Evolutionary conservation across 2,329 filamentous ascomycete genomes (phyloP), one percentile per base, ranked within the genome.

Genomic region (Colletotrichum sp.): DNA sequence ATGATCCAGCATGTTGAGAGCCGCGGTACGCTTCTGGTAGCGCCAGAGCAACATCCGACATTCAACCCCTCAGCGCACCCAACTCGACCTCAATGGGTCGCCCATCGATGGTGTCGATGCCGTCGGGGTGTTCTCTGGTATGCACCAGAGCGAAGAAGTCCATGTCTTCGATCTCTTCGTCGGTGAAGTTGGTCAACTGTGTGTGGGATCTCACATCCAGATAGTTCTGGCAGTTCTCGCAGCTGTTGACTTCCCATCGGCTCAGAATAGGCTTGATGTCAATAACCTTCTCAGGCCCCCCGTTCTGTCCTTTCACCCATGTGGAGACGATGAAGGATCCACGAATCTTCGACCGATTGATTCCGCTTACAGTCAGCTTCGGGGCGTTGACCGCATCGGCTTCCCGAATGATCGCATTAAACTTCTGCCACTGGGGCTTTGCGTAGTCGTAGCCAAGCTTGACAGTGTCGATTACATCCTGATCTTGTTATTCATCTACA

Each of bases 301-400:
- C 72, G 6, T 63, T 55, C 15, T 63, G 30, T n/a, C 12, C 39
- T 12, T 60, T 61, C 63, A 76, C 78, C 65, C 64, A 77, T 7
- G 72, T 77, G 5, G 73, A 72, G 27, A 81, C 59, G 28, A 81
- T 71, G 59, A 82, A 82, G 8, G 81, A 82, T 7, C 80, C 80
- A 6, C 67, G 44, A 63, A 78, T 74, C 34, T 71, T 39, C 3
- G 73, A 76, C 61, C 79, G 80, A 75, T 78, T 78, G 73, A 80
- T 76, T 22, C 71, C 72, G 39, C 57, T 48, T 15, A 81, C 72
- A 19, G 30, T 16, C 44, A 77, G n/a, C 16, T 74, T 27, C 6
- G 39, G 25, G 9, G 22, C 32, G 25, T 59, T 63, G 25, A 28
- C 63, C n/a, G 19, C 32, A 13, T 22, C 52, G n/a, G 55, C 30